These are phyloP conservation scores for Populus trichocarpa DNA, from an alignment of 441 rosid genomes.

Conservation along the genomic window DNA sequence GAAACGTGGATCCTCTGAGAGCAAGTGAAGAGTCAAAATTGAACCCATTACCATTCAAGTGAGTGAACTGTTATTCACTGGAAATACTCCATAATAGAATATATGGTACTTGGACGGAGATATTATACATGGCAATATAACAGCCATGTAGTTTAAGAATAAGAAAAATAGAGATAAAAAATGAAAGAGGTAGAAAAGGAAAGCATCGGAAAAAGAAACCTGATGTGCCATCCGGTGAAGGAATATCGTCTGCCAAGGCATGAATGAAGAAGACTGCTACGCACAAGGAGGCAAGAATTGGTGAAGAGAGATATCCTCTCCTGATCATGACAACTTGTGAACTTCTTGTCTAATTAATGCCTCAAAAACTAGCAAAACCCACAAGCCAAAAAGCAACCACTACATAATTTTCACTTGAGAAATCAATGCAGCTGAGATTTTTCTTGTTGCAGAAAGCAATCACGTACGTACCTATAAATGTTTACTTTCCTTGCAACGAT, in stretches of 20 bases:
- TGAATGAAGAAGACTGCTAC: constrained; percentile 4
- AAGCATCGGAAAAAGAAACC: constrained; percentile 4
- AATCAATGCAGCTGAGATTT: neutral
- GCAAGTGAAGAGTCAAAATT: too few species aligned
- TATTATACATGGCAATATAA: too few species aligned
- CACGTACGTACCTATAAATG: too few species aligned
- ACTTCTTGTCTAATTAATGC: neutral
- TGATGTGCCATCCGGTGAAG: constrained; percentile 22
- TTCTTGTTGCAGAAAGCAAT: neutral
- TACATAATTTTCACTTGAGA: neutral
- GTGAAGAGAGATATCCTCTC: constrained; percentile 2
- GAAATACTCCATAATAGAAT: too few species aligned
- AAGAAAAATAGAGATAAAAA: neutral
- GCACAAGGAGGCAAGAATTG: constrained; percentile 21
- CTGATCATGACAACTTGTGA: constrained; percentile 24
- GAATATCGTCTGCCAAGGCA: neutral
- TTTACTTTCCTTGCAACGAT: neutral
- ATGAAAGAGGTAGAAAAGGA: neutral
- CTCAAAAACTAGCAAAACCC: neutral
- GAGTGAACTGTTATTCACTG: too few species aligned
- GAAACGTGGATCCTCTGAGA: too few species aligned
- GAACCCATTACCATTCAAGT: too few species aligned
- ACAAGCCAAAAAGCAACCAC: neutral
- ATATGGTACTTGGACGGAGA: too few species aligned
- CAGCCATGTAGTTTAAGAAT: too few species aligned